Percentiles rank a stretch among this genome's conserved stretches.
Conservation (phyloP, 176 grass and related monocot genomes). For the Oryza nivara region DNA sequence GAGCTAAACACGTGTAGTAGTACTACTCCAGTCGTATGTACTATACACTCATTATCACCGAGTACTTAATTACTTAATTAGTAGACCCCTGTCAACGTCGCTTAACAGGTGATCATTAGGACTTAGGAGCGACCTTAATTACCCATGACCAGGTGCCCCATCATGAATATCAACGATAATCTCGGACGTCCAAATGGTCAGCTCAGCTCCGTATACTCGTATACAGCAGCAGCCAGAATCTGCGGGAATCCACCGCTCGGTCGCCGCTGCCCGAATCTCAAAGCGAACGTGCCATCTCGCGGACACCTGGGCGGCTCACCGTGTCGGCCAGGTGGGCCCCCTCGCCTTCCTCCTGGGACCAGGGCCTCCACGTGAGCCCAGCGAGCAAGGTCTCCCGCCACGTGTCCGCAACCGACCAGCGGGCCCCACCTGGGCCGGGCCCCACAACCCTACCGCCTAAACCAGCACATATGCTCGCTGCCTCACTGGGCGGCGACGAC, state of each 20-base stretch:
- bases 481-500: not conserved
- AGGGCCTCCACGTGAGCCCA: not conserved
- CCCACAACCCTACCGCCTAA: too few species aligned
- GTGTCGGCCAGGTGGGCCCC: slow-evolving; percentile 7
- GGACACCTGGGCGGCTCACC: slow-evolving; percentile 2
- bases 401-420: not conserved
- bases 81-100: not conserved
- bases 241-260: too few species aligned
- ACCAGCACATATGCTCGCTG: too few species aligned
- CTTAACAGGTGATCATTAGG: not conserved
- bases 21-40: too few species aligned
- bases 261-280: not conserved
- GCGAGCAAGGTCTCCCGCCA: not conserved
- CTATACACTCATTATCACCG: too few species aligned
- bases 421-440: not conserved
- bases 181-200: not conserved
- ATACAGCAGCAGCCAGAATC: too few species aligned
- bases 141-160: not conserved
- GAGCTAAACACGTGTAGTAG: too few species aligned
- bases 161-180: not conserved
- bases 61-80: not conserved
- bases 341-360: not conserved
- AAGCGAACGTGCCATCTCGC: slow-evolving; percentile 14
- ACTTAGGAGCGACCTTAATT: not conserved
- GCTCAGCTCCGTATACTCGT: too few species aligned